These are phyloP conservation scores for Phallus indusiatus DNA, from an alignment of 768 basidiomycete genomes.

Conservation along the genomic window DNA sequence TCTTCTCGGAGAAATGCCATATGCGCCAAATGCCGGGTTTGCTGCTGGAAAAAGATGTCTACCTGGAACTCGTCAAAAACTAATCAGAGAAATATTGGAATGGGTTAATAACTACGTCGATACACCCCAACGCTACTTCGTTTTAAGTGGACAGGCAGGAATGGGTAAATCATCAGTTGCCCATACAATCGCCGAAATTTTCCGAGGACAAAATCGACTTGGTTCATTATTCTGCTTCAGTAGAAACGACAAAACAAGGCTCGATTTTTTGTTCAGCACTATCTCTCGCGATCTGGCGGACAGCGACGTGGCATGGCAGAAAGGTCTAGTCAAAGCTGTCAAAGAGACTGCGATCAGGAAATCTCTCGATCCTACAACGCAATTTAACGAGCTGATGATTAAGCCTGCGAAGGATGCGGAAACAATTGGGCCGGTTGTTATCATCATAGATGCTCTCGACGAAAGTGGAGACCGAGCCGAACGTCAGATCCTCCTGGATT, in stretches of 20 bases:
- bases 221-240: constrained; percentile 7
- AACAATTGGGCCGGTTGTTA: constrained; percentile 20
- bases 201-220: not conserved
- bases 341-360: not conserved
- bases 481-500: not conserved
- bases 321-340: not conserved
- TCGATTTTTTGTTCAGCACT: constrained; percentile 7
- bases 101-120: not conserved
- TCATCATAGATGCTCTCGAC: constrained; percentile 29
- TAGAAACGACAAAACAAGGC: not conserved
- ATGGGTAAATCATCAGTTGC: constrained; percentile 15
- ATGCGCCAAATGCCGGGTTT: not conserved
- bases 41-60: constrained; percentile 2
- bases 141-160: constrained; percentile 7
- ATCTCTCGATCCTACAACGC: not conserved
- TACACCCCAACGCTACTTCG: not conserved
- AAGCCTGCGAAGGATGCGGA: not conserved
- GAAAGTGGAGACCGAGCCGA: constrained; percentile 11
- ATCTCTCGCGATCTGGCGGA: constrained; percentile 10
- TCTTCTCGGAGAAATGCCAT: not conserved
- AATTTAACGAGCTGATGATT: not conserved
- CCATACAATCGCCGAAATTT: constrained; percentile 7
- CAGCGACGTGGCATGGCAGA: not conserved
- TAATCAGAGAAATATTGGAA: not conserved
- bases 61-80: constrained; percentile 3